Base-by-base conservation (phyloP, 805 yeast species). In the Saccharomycopsis babjevae region DNA sequence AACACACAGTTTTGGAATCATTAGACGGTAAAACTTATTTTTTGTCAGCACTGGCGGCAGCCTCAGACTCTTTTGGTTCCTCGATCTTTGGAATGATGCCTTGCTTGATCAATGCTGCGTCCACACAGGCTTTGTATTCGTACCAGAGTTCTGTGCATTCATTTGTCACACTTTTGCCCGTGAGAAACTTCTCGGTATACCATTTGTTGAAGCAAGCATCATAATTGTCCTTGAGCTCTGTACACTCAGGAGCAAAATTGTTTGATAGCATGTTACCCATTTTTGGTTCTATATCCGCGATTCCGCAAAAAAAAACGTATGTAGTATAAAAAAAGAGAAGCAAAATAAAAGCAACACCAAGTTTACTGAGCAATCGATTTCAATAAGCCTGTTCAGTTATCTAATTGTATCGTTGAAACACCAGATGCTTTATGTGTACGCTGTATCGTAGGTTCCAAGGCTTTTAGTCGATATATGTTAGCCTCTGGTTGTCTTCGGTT, bases 221-320 rank as follows among this genome's bases (percentile, higher is more conserved):
- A 70, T 94, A 94, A 68, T 84, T 82, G 67, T 83, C 83, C 73
- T 94, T 94, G 61, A 86, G 81, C 40, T 83, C 88, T 25, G 96
- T 89, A 74, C 99, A 94, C 75, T 94, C 98, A 30, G 97, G 97
- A 42, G 99, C 98, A 78, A 94, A 88, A 63, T 97, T 90, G 6
- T 96, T 79, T 18, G 92, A 86, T 88, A 88, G 82, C 59, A 77
- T 71, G 73, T 84, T 84, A 57, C 91, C 91, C 90, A 86, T 85
- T 39, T 20, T 46, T 55, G n/a, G 20, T 18, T 28, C 15, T 42
- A 15, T 36, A 11, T 46, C 13, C 22, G 18, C 18, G 6, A 6
- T 4, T 28, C 6, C 32, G 32, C 32, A 28, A 28, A 28, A 28
- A 28, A 28, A 28, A 28, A 28, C 32, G 11, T 34, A 34, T 10